Percentiles rank a stretch among this genome's conserved stretches.
These are phyloP conservation scores for Triangularia setosa DNA, from an alignment of 2,329 filamentous ascomycete genomes.

Conservation along the genomic window DNA sequence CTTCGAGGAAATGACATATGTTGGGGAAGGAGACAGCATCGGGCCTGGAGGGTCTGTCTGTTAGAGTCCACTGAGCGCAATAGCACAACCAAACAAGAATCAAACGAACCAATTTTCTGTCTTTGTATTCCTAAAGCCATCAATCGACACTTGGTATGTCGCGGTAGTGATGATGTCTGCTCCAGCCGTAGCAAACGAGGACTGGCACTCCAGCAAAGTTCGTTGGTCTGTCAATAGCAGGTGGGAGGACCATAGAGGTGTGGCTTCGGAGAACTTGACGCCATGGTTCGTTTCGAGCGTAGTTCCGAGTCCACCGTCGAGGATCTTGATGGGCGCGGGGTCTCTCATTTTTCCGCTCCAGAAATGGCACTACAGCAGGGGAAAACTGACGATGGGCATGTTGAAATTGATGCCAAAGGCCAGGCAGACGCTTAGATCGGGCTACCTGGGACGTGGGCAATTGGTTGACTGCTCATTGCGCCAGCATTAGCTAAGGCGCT, in stretches of 20 bases:
- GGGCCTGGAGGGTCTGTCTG: slow-evolving; percentile 32
- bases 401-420: too few relatives aligned
- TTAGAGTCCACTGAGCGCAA: background rate
- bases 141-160: slow-evolving; percentile 61
- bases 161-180: slow-evolving; percentile 63
- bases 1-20: slow-evolving; percentile 41
- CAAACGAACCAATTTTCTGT: slow-evolving; percentile 23
- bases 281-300: slow-evolving; percentile 54
- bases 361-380: too few relatives aligned
- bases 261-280: slow-evolving; percentile 46
- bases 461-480: background rate
- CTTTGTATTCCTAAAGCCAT: slow-evolving; percentile 52
- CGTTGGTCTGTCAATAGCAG: slow-evolving; percentile 50
- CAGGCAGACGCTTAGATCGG: background rate
- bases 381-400: too few relatives aligned
- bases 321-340: slow-evolving; percentile 40
- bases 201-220: slow-evolving; percentile 53
- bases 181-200: slow-evolving; percentile 51
- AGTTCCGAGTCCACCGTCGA: slow-evolving; percentile 66
- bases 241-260: slow-evolving; percentile 65
- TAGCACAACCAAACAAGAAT: background rate
- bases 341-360: slow-evolving; percentile 2
- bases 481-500: background rate
- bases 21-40: slow-evolving; percentile 39
- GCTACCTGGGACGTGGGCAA: too few relatives aligned